Conservation (phyloP, 495 filamentous ascomycete genomes). For the Chaetomium tenue region DNA sequence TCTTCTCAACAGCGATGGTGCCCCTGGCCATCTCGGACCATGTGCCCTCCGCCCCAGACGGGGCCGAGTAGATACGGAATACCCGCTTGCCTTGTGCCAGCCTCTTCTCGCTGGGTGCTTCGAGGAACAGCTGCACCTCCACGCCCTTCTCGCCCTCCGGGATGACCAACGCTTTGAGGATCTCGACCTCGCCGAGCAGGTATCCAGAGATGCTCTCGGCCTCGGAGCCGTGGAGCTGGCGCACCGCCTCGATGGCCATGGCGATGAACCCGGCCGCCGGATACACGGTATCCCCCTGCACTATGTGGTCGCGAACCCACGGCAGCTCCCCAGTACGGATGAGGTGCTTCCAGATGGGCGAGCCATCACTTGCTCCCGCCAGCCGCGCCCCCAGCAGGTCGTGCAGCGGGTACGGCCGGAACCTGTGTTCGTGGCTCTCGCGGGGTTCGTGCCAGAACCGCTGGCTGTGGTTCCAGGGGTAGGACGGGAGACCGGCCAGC, state of each 20-base stretch:
- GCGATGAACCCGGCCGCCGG: not conserved
- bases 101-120: too few species aligned
- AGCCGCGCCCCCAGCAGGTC: not conserved
- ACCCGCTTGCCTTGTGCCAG: too few species aligned
- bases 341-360: not conserved
- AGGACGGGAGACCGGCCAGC: not conserved
- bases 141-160: too few species aligned
- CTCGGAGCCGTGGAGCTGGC: not conserved
- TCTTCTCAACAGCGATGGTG: too few species aligned
- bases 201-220: too few species aligned
- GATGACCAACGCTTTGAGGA: too few species aligned
- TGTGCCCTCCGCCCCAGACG: too few species aligned
- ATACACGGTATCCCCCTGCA: not conserved
- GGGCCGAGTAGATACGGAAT: too few species aligned
- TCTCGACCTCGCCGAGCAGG: too few species aligned
- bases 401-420: not conserved
- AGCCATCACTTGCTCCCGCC: not conserved
- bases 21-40: too few species aligned
- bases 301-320: not conserved
- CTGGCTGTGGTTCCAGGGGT: not conserved
- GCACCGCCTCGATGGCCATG: slow-evolving; percentile 5
- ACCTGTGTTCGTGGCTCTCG: not conserved
- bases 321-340: not conserved
- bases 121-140: too few species aligned
- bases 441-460: not conserved